Conservation (phyloP, 2,329 filamentous ascomycete species). For the Thelonectria olida region DNA sequence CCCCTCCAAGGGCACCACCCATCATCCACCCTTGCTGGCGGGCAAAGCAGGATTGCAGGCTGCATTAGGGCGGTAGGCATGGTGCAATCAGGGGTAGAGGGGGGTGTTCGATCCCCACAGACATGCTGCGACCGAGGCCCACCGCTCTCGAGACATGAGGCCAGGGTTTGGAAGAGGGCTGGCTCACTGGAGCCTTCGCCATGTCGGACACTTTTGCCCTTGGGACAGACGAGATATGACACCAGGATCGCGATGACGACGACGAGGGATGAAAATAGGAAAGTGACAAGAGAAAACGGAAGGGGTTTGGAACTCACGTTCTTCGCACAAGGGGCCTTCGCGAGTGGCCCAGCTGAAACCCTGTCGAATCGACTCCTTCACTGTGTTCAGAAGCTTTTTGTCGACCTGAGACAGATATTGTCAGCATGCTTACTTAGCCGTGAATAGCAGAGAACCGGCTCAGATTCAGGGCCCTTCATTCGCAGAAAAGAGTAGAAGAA, state of each 20-base stretch:
- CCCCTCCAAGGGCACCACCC: neutral
- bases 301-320: slow-evolving; percentile 71
- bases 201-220: slow-evolving; percentile 16
- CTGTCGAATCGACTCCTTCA: slow-evolving; percentile 92
- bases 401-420: slow-evolving; percentile 69
- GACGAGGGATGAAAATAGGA: neutral
- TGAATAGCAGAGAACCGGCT: neutral
- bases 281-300: slow-evolving; percentile 6
- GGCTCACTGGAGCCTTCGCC: slow-evolving; percentile 31
- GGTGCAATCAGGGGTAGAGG: slow-evolving; percentile 32
- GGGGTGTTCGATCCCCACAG: slow-evolving; percentile 32
- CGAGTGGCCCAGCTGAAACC: slow-evolving; percentile 97
- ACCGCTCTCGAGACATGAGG: slow-evolving; percentile 22
- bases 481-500: neutral
- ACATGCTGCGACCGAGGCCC: slow-evolving; percentile 27
- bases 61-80: slow-evolving; percentile 30
- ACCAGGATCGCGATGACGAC: slow-evolving; percentile 13
- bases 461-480: neutral
- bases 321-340: slow-evolving; percentile 96
- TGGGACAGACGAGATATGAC: slow-evolving; percentile 6
- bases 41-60: slow-evolving; percentile 26
- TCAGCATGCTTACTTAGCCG: too few species aligned
- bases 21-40: slow-evolving; percentile 22
- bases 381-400: slow-evolving; percentile 86
- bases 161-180: slow-evolving; percentile 7